phyloP scores from a whole-genome alignment of 2,329 filamentous ascomycete genomes.

The Nemania sp. region DNA sequence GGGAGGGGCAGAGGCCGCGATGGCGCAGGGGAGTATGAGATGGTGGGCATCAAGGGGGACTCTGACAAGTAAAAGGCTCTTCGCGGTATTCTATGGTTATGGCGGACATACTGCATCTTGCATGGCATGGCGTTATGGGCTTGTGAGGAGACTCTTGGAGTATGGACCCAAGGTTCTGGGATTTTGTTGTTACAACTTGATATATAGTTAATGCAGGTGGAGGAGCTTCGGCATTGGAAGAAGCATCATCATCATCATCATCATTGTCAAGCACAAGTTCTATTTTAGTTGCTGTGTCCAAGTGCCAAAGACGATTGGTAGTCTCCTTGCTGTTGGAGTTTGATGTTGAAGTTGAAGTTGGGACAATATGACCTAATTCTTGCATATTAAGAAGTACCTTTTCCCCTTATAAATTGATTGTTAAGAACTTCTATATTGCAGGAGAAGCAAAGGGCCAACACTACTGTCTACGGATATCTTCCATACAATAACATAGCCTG shows the following conservation, averaged over 20 bases:
- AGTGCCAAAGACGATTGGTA: too few relatives aligned
- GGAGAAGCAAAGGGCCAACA: too few relatives aligned
- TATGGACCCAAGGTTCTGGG: neutral
- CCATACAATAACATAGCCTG: too few relatives aligned
- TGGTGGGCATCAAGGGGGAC: slow-evolving; percentile 58
- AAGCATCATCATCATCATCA: too few relatives aligned
- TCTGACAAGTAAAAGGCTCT: slow-evolving; percentile 32
- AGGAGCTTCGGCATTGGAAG: neutral
- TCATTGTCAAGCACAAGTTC: neutral
- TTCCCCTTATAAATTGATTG: too few relatives aligned
- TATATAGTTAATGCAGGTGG: slow-evolving; percentile 18
- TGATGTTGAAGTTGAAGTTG: too few relatives aligned
- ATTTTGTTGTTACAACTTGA: slow-evolving; percentile 3
- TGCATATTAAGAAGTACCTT: too few relatives aligned
- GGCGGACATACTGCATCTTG: slow-evolving; percentile 18
- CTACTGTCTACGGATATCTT: too few relatives aligned
- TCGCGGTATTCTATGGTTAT: slow-evolving; percentile 16
- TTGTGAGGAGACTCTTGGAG: slow-evolving; percentile 29
- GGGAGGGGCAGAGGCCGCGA: slow-evolving; percentile 59
- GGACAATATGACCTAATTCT: too few relatives aligned
- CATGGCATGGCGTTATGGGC: slow-evolving; percentile 30
- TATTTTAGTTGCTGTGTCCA: neutral
- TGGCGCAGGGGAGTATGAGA: slow-evolving; percentile 66
- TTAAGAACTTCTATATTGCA: too few relatives aligned
- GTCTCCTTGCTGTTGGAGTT: too few relatives aligned